These are phyloP conservation scores for Hyaloraphidium curvatum DNA, from an alignment of 192 early-diverging fungal species.

Conservation along the genomic window DNA sequence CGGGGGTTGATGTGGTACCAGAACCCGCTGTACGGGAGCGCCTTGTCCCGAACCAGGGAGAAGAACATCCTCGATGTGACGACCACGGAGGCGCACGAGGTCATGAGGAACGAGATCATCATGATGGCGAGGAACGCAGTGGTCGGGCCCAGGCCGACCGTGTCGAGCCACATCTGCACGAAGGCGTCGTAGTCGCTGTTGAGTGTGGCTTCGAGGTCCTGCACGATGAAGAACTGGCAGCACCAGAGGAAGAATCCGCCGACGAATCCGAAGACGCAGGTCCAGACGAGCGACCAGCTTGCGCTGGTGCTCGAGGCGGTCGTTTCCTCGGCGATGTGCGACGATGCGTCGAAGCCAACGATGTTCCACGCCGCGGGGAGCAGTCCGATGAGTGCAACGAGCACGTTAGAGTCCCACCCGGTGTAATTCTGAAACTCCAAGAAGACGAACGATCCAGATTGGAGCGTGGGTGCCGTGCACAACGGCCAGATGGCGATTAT, in stretches of 20 bases:
- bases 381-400: background rate
- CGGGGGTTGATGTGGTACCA: conserved; percentile 3
- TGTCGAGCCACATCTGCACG: conserved; percentile 1
- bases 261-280: background rate
- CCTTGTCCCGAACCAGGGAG: conserved; percentile 3
- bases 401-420: background rate
- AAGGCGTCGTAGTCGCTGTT: background rate
- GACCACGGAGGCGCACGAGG: background rate
- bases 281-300: background rate
- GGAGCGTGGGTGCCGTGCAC: background rate
- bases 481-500: background rate
- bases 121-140: conserved; percentile 1
- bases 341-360: background rate
- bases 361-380: conserved; percentile 1
- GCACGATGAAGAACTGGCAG: conserved; percentile 1
- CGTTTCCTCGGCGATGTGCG: conserved; percentile 1
- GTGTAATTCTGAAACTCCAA: background rate
- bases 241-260: background rate
- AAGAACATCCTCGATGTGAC: conserved; percentile 2
- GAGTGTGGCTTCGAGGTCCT: background rate
- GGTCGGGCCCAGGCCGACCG: background rate
- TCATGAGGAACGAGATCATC: background rate
- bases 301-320: background rate
- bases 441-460: background rate
- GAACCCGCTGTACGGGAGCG: conserved; percentile 1